phyloP scores from a whole-genome alignment of 1,284 basidiomycete species.

The Ustilago crameri region DNA sequence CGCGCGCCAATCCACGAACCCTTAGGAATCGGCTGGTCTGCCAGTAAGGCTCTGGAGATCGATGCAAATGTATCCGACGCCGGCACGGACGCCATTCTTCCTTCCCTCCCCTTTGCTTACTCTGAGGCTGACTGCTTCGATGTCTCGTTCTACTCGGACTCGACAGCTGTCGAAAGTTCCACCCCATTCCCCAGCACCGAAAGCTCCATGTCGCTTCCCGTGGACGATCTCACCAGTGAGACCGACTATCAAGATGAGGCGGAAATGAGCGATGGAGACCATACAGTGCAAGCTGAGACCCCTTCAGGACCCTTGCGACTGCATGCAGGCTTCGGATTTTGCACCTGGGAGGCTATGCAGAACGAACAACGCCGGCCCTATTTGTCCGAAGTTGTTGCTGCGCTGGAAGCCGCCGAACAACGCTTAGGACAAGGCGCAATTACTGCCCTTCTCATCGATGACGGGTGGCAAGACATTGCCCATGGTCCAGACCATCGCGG shows the following conservation, averaged over 20 bases:
- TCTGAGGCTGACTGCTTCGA: slow-evolving; percentile 17
- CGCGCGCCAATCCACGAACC: slow-evolving; percentile 26
- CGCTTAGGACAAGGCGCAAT: slow-evolving; percentile 28
- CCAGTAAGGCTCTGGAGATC: slow-evolving; percentile 16
- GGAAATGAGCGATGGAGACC: slow-evolving; percentile 17
- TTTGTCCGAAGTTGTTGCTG: slow-evolving; percentile 34
- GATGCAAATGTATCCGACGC: slow-evolving; percentile 4
- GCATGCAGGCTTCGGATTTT: slow-evolving; percentile 37
- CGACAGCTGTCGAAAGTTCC: slow-evolving; percentile 22
- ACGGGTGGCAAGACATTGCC: slow-evolving; percentile 44
- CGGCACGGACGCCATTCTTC: slow-evolving; percentile 10
- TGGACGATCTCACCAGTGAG: not conserved
- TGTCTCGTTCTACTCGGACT: slow-evolving; percentile 34
- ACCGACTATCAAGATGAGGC: slow-evolving; percentile 17
- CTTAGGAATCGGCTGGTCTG: slow-evolving; percentile 34
- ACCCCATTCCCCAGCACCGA: slow-evolving; percentile 3
- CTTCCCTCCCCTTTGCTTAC: slow-evolving; percentile 7
- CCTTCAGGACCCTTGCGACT: not conserved
- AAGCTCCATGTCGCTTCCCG: slow-evolving; percentile 17
- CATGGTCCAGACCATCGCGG: slow-evolving; percentile 20
- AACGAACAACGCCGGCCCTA: slow-evolving; percentile 27
- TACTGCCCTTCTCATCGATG: slow-evolving; percentile 42
- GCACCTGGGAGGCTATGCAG: slow-evolving; percentile 49
- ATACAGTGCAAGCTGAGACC: slow-evolving; percentile 10
- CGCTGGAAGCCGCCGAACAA: slow-evolving; percentile 25